Percentiles rank a stretch among this genome's conserved stretches.
phyloP scores from a whole-genome alignment of 768 basidiomycete genomes.

The Kwoniella mangroviensis region DNA sequence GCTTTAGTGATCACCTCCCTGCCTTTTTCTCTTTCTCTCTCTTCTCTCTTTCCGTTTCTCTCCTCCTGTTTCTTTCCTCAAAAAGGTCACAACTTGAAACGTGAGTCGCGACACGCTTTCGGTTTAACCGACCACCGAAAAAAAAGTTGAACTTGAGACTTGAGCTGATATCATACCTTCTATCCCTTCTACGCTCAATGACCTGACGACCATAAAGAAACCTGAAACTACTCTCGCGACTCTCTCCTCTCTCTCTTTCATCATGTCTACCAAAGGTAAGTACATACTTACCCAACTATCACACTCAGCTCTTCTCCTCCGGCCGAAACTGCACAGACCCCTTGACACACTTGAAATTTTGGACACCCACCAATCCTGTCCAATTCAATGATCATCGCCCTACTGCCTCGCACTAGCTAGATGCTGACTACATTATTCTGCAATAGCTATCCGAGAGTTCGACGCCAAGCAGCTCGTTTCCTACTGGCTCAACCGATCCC shows the following conservation, averaged over 20 bases:
- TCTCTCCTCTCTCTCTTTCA: conserved; percentile 24
- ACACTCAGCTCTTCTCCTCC: background rate
- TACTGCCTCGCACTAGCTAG: background rate
- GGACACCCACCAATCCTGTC: background rate
- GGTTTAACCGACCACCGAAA: conserved; percentile 14
- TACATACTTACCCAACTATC: background rate
- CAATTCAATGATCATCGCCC: background rate
- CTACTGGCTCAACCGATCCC: conserved; percentile 94
- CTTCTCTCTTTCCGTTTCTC: conserved; percentile 15
- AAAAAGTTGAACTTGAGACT: background rate
- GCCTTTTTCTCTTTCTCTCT: conserved; percentile 12
- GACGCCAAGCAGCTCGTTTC: conserved; percentile 97
- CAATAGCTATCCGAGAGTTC: conserved; percentile 89
- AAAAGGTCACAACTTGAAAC: background rate
- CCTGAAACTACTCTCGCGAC: conserved; percentile 9
- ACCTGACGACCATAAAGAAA: conserved; percentile 6
- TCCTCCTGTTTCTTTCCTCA: background rate
- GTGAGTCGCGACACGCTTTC: conserved; percentile 14
- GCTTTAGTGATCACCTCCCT: conserved; percentile 19
- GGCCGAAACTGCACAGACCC: conserved; percentile 22
- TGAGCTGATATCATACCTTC: background rate
- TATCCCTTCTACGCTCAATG: background rate
- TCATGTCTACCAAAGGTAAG: conserved; percentile 57
- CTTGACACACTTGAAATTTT: background rate
- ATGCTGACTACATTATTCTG: background rate